Conservation (phyloP, 2,329 filamentous ascomycete genomes). For the Emericellopsis atlantica region DNA sequence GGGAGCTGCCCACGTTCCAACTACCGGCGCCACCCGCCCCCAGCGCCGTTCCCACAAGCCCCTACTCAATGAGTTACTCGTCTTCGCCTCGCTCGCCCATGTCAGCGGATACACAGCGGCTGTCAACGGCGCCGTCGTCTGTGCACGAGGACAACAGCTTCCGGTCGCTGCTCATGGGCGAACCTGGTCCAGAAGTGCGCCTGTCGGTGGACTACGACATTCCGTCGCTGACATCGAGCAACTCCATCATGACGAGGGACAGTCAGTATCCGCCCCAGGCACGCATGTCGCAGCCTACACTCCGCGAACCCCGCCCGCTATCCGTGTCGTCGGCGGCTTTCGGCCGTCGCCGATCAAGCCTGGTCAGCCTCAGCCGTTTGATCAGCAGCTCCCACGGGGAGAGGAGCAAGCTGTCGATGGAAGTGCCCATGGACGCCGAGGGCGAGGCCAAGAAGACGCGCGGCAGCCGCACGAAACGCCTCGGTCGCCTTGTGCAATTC, state of each 20-base stretch:
- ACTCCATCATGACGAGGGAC: constrained; percentile 64
- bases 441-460: constrained; percentile 40
- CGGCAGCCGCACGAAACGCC: constrained; percentile 52
- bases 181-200: constrained; percentile 59
- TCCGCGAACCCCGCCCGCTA: constrained; percentile 44
- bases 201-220: constrained; percentile 59
- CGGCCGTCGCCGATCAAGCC: constrained; percentile 60
- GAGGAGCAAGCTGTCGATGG: constrained; percentile 61
- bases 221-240: constrained; percentile 61
- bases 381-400: constrained; percentile 66
- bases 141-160: constrained; percentile 59
- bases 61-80: constrained; percentile 50
- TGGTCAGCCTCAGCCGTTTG: constrained; percentile 64
- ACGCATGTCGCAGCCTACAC: constrained; percentile 33
- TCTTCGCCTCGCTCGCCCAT: constrained; percentile 58
- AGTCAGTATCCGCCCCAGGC: constrained; percentile 32
- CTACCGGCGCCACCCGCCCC: constrained; percentile 31
- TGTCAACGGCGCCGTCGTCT: constrained; percentile 66
- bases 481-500: constrained; percentile 68
- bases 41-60: constrained; percentile 41
- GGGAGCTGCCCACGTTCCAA: constrained; percentile 38
- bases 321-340: constrained; percentile 51
- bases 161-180: constrained; percentile 59
- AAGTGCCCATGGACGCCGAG: constrained; percentile 46
- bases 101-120: constrained; percentile 58